Evolutionary conservation across 257 asterid species (phyloP).

Genomic region (Nicotiana noctiflora): DNA sequence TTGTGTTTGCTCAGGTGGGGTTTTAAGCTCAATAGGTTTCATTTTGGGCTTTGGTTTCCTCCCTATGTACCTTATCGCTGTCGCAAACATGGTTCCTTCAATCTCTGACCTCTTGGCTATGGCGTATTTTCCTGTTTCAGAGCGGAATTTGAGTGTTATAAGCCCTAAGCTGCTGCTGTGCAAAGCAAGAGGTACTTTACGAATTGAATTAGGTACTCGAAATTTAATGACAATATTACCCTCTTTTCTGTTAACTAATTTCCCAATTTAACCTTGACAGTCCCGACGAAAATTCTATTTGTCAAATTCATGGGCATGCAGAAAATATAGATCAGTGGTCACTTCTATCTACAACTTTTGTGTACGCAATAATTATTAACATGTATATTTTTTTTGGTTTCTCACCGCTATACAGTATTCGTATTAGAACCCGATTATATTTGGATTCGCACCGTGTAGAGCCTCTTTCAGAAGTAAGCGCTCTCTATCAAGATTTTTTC

Average conservation of each 20-base stretch:
- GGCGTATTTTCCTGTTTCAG: background rate
- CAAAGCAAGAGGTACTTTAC: background rate
- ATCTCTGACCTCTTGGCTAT: background rate
- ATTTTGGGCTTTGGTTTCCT: slow-evolving; percentile 88
- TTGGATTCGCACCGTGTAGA: too few relatives aligned
- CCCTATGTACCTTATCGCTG: slow-evolving; percentile 59
- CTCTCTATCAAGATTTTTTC: too few relatives aligned
- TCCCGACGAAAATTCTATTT: too few relatives aligned
- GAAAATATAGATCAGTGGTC: too few relatives aligned
- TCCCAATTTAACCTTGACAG: too few relatives aligned
- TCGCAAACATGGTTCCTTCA: slow-evolving; percentile 55
- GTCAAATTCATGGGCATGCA: too few relatives aligned
- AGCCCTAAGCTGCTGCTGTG: background rate
- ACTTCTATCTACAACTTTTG: too few relatives aligned
- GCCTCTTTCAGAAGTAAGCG: too few relatives aligned
- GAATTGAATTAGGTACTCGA: background rate
- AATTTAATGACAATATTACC: background rate
- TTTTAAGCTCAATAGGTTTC: slow-evolving; percentile 80
- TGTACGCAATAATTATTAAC: too few relatives aligned
- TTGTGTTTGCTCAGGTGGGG: slow-evolving; percentile 91
- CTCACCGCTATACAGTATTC: too few relatives aligned
- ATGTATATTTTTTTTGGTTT: too few relatives aligned
- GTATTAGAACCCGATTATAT: too few relatives aligned
- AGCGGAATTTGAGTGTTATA: background rate
- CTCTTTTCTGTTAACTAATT: background rate